Evolutionary conservation across 495 filamentous ascomycete species (phyloP).

Genomic region (Penicillium ochrochloron): DNA sequence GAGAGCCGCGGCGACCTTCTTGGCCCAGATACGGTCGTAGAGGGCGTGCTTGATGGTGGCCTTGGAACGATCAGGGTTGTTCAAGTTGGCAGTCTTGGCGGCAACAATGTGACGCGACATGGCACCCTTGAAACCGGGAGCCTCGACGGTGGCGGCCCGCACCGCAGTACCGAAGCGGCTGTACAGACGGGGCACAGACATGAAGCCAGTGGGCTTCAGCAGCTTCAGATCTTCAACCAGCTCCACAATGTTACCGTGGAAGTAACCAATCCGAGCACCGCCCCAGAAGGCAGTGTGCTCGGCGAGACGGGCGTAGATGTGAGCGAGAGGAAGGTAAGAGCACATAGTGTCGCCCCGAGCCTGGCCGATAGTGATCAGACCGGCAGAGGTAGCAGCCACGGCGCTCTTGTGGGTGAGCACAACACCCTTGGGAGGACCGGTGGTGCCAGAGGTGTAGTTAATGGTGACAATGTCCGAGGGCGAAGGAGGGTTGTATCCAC

Average conservation of each 20-base stretch:
- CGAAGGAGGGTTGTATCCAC: constrained; percentile 67
- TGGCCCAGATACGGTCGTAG: constrained; percentile 93
- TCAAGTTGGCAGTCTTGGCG: constrained; percentile 79
- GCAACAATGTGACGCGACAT: constrained; percentile 79
- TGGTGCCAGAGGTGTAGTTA: constrained; percentile 98
- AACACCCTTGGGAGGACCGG: constrained; percentile 93
- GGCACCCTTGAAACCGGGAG: constrained; percentile 79
- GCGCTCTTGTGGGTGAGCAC: constrained; percentile 82
- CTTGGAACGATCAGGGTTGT: constrained; percentile 65
- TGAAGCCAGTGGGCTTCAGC: constrained; percentile 80
- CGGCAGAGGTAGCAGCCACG: constrained; percentile 68
- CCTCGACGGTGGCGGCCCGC: constrained; percentile 74
- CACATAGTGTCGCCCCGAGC: constrained; percentile 61
- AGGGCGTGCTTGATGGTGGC: constrained; percentile 82
- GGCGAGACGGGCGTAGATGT: constrained; percentile 86
- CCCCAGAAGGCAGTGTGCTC: constrained; percentile 77
- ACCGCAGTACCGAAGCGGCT: constrained; percentile 88
- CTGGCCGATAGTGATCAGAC: constrained; percentile 56
- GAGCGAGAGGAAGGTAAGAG: constrained; percentile 93
- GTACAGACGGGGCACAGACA: constrained; percentile 89
- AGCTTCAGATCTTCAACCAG: constrained; percentile 91
- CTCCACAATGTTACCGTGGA: constrained; percentile 87
- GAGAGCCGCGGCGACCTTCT: constrained; percentile 79
- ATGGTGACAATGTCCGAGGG: constrained; percentile 86
- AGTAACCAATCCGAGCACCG: constrained; percentile 85